Conservation (phyloP, 148 eudicot genomes). For the Linanthus parryae region DNA sequence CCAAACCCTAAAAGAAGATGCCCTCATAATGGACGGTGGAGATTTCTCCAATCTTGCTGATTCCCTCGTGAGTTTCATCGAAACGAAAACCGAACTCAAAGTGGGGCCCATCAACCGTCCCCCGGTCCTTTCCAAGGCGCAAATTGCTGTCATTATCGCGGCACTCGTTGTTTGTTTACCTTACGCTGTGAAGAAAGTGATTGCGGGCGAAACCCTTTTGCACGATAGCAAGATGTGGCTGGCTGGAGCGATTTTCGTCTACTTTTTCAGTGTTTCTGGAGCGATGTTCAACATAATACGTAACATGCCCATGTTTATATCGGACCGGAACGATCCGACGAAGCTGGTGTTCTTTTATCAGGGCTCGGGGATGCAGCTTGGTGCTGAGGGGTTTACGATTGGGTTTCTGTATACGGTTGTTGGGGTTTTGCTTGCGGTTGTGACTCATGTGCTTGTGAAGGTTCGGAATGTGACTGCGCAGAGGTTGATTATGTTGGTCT, state of each 20-base stretch:
- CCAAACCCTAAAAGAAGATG: slow-evolving; percentile 12
- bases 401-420: slow-evolving; percentile 82
- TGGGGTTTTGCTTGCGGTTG: slow-evolving; percentile 65
- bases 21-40: slow-evolving; percentile 47
- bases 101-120: slow-evolving; percentile 58
- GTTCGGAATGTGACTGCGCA: slow-evolving; percentile 49
- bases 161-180: slow-evolving; percentile 39
- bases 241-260: slow-evolving; percentile 54
- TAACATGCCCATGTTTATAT: slow-evolving; percentile 79
- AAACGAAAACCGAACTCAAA: slow-evolving; percentile 27
- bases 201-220: slow-evolving; percentile 58
- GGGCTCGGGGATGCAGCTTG: slow-evolving; percentile 92
- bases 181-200: slow-evolving; percentile 39
- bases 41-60: slow-evolving; percentile 56
- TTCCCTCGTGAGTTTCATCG: slow-evolving; percentile 58
- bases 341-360: slow-evolving; percentile 74
- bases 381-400: slow-evolving; percentile 86
- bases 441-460: slow-evolving; percentile 62
- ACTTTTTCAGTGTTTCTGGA: slow-evolving; percentile 94
- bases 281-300: slow-evolving; percentile 84
- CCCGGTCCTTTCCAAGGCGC: slow-evolving; percentile 48
- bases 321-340: slow-evolving; percentile 60
- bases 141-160: slow-evolving; percentile 19
- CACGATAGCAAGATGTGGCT: slow-evolving; percentile 63
- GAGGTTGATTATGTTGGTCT: slow-evolving; percentile 52